A percentile compares a stretch with the other conserved stretches of the same genome.
Conservation (phyloP, 805 yeast genomes). For the Grigorovia jiainica region DNA sequence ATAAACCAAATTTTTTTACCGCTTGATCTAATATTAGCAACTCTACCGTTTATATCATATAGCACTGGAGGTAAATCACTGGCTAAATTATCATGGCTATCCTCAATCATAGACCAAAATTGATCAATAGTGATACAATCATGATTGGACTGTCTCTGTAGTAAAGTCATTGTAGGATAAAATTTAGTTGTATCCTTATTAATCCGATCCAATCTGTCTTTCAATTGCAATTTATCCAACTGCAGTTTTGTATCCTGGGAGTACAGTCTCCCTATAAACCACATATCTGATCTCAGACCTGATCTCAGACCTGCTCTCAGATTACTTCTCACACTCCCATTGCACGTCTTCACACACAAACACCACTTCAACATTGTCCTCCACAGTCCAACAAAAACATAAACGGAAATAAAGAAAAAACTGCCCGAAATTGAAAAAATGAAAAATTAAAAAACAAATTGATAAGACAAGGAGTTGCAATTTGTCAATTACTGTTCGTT, state of each 20-base stretch:
- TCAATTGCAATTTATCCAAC: neutral
- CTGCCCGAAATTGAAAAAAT: too few relatives aligned
- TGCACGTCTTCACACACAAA: too few relatives aligned
- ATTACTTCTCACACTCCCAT: too few relatives aligned
- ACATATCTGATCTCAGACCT: too few relatives aligned
- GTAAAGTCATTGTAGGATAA: conserved; percentile 22
- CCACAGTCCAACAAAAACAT: too few relatives aligned
- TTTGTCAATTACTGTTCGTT: too few relatives aligned
- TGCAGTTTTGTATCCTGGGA: neutral
- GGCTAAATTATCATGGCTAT: neutral
- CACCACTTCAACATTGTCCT: too few relatives aligned
- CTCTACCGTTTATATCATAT: conserved; percentile 13
- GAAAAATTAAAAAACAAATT: too few relatives aligned
- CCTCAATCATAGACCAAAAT: conserved; percentile 1
- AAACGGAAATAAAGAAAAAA: too few relatives aligned
- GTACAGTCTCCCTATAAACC: too few relatives aligned
- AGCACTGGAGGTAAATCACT: neutral
- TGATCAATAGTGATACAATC: neutral
- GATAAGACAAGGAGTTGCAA: too few relatives aligned
- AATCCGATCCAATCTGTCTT: neutral
- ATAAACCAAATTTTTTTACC: conserved; percentile 29
- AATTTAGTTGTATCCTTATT: conserved; percentile 2
- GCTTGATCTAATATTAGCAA: conserved; percentile 22
- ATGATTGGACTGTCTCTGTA: conserved; percentile 1
- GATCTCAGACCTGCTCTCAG: too few relatives aligned